Base-by-base conservation (phyloP, 2,329 filamentous ascomycete species). In the Blastomyces emzantsi region DNA sequence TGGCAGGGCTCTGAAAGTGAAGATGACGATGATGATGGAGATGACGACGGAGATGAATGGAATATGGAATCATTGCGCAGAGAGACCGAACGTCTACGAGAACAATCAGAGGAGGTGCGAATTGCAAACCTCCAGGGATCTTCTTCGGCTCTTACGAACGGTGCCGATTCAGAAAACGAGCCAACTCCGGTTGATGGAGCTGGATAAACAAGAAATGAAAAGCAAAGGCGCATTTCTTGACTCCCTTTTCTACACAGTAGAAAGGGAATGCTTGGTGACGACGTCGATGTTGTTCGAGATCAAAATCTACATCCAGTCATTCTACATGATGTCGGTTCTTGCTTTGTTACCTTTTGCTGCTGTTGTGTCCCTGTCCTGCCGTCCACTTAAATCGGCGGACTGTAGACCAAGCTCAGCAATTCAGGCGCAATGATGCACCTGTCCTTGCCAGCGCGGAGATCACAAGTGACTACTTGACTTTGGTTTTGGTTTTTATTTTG, bases 1-100 rank as follows among this genome's bases (percentile, higher is more conserved):
- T 99, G 93, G 93, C 82, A 86, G 66, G 81, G 79, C 45, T 84
- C 84, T 33, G 84, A 84, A 54, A 84, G 83, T 41, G 85, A 84
- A 0, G 81, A 80, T 2, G 83, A 83, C 3, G 82, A 83, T 17
- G 87, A 86, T 13, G 86, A 86, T 17, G 83, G 85, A 52, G 83
- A 84, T n/a, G 77, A 80, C 22, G 78, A 76, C 41, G 68, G 67
- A 13, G 77, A 79, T 9, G 75, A 72, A 22, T 62, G 77, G 70
- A 60, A 77, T 79, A 6, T 97, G 87, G 86, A 96, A 96, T 90
- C 87, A 65, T 78, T 97, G 74, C 85, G 94, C 65, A 81, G 82
- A 71, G 92, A 97, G 81, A 99, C 94, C 0, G 90, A 96, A 74
- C 85, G 83, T 2, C 73, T 93, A 39, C 82, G 87, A 60, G 82